These are phyloP conservation scores for Fusarium nelsonii DNA, from an alignment of 2,329 filamentous ascomycete species.

Conservation along the genomic window DNA sequence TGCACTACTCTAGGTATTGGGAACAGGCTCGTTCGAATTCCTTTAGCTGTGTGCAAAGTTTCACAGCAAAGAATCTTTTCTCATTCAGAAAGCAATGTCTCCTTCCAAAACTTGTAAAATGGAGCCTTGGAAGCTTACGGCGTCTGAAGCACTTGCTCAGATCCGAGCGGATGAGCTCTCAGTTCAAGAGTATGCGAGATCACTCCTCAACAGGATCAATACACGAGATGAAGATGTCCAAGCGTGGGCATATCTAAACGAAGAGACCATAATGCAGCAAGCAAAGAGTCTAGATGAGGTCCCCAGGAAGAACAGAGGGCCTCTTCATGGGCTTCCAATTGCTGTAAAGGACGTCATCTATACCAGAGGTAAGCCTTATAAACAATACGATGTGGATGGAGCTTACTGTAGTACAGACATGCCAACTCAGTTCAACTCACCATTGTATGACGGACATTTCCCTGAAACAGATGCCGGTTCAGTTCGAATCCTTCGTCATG, in stretches of 20 bases:
- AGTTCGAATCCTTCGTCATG: slow-evolving; percentile 64
- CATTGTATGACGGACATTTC: slow-evolving; percentile 63
- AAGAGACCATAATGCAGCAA: slow-evolving; percentile 59
- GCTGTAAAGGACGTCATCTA: slow-evolving; percentile 72
- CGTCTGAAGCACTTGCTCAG: slow-evolving; percentile 57
- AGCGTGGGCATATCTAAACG: slow-evolving; percentile 64
- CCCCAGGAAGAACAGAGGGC: slow-evolving; percentile 62
- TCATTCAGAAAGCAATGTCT: slow-evolving; percentile 14
- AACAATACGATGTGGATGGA: not conserved
- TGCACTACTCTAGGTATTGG: slow-evolving; percentile 1
- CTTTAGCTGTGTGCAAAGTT: not conserved
- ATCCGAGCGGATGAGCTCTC: slow-evolving; percentile 59
- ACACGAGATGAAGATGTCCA: slow-evolving; percentile 59
- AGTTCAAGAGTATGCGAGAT: slow-evolving; percentile 63
- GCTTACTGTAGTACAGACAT: slow-evolving; percentile 56
- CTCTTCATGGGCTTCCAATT: slow-evolving; percentile 68
- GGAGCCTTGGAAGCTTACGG: slow-evolving; percentile 53
- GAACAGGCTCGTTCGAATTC: not conserved
- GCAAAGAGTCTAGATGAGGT: slow-evolving; percentile 65
- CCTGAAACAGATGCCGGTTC: slow-evolving; percentile 64
- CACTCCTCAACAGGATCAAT: slow-evolving; percentile 60
- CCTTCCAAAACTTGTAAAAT: slow-evolving; percentile 22
- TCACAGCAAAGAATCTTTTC: not conserved
- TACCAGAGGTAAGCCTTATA: slow-evolving; percentile 60
- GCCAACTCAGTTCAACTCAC: slow-evolving; percentile 68